Evolutionary conservation across 805 yeast genomes (phyloP), one percentile per base, ranked within the genome.

Genomic region (Metschnikowia sp.): DNA sequence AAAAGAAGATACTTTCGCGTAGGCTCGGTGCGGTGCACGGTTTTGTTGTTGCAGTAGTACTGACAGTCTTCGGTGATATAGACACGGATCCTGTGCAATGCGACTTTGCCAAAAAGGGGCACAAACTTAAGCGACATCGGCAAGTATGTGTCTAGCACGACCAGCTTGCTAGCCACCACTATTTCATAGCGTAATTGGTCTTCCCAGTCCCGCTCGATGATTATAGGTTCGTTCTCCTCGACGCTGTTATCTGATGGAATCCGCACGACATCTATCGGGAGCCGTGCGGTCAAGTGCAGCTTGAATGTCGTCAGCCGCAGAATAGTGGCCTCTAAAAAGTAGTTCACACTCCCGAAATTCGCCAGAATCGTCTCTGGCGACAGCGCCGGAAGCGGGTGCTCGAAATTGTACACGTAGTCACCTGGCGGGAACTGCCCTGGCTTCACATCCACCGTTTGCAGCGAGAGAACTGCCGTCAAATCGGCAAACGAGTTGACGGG

Each of bases 21-120:
- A 0, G 99, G 97, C 68, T 94, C 98, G 64, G 89, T 81, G 45
- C 98, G 75, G 64, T 94, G 98, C 11, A 92, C 96, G 62, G 85
- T 86, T 60, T 87, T 86, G 62, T 86, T 80, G 36, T 81, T 79
- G 67, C 97, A 88, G 66, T 79, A 94, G 64, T 94, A 95, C 63
- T 92, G 98, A 65, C 87, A 69, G 58, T 88, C 89, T 62, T 94
- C 99, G 1, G 97, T 86, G 29, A 94, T 59, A 59, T 86, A 89
- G 8, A 94, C 80, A 43, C 97, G 74, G 47, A 94, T 81, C 51
- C 98, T 76, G 63, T 92, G 98, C 38, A 91, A 71, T 39, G 86
- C 83, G 15, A 94, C 83, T 50, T 94, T 94, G 39, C 90, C 96
- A 62, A 63, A 69, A 40, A 92, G 63, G 1, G 98, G 98, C 0